A percentile compares a stretch with the other conserved stretches of the same genome.
phyloP scores from a whole-genome alignment of 768 basidiomycete species.

The Clavaria fumosa region DNA sequence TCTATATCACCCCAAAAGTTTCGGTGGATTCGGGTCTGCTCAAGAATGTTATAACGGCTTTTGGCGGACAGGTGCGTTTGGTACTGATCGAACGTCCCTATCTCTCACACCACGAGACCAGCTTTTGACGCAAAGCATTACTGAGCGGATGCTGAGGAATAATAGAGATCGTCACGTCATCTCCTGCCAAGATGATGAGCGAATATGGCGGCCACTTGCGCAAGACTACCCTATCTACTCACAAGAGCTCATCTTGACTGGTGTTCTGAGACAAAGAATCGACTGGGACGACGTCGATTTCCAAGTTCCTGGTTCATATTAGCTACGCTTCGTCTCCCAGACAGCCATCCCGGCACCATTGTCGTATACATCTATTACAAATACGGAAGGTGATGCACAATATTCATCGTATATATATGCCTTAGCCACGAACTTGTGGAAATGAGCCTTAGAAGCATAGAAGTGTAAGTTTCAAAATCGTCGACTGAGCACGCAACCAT shows the following conservation, averaged over 20 bases:
- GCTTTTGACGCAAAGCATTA: slow-evolving; percentile 35
- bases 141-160: slow-evolving; percentile 35
- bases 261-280: slow-evolving; percentile 48
- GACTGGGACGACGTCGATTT: slow-evolving; percentile 39
- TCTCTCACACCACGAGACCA: slow-evolving; percentile 10
- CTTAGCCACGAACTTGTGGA: no score
- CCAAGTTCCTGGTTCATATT: slow-evolving; percentile 17
- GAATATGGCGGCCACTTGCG: slow-evolving; percentile 50
- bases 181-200: slow-evolving; percentile 46
- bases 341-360: no score
- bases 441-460: no score
- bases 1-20: slow-evolving; percentile 64
- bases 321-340: no score
- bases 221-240: slow-evolving; percentile 42
- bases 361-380: no score
- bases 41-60: slow-evolving; percentile 50
- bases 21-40: slow-evolving; percentile 42
- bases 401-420: no score
- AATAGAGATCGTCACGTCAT: slow-evolving; percentile 43
- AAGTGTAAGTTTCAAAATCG: no score
- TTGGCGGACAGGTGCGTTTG: slow-evolving; percentile 51
- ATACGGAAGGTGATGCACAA: no score
- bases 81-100: not conserved
- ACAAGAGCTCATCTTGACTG: slow-evolving; percentile 50
- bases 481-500: no score